Evolutionary conservation across 139 green algal genomes (phyloP).

Genomic region (Chlamydomonas schloesseri): DNA sequence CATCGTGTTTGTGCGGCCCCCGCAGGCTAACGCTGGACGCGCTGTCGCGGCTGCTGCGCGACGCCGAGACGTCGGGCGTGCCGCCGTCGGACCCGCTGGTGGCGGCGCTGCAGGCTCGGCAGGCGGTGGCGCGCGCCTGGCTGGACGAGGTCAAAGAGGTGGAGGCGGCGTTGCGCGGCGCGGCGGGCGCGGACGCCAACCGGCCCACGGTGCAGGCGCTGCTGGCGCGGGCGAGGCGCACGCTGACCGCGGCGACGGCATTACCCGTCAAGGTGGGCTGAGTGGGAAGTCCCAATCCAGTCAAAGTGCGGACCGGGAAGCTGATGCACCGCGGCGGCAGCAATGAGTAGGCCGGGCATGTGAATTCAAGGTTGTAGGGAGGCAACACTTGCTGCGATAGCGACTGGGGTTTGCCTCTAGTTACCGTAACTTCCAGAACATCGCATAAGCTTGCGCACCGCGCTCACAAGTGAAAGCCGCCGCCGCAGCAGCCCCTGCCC

Average conservation of each 20-base stretch:
- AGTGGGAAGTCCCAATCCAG: too few species aligned
- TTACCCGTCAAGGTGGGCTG: conserved; percentile 54
- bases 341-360: too few species aligned
- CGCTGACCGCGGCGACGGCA: neutral
- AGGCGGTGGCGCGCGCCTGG: neutral
- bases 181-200: conserved; percentile 33
- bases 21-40: neutral
- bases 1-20: too few species aligned
- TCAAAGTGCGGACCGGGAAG: too few species aligned
- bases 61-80: neutral
- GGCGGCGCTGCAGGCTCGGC: neutral
- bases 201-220: neutral
- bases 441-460: too few species aligned
- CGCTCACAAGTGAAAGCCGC: too few species aligned
- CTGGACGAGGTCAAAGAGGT: conserved; percentile 42
- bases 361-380: too few species aligned
- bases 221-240: neutral
- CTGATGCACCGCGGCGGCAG: too few species aligned
- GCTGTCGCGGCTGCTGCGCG: neutral
- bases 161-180: conserved; percentile 20
- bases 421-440: too few species aligned
- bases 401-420: too few species aligned
- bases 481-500: too few species aligned
- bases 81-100: neutral
- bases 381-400: too few species aligned